Evolutionary conservation across 169 alveolate species (phyloP), one percentile per base, ranked within the genome.

Genomic region (Cyclospora cayetanensis): DNA sequence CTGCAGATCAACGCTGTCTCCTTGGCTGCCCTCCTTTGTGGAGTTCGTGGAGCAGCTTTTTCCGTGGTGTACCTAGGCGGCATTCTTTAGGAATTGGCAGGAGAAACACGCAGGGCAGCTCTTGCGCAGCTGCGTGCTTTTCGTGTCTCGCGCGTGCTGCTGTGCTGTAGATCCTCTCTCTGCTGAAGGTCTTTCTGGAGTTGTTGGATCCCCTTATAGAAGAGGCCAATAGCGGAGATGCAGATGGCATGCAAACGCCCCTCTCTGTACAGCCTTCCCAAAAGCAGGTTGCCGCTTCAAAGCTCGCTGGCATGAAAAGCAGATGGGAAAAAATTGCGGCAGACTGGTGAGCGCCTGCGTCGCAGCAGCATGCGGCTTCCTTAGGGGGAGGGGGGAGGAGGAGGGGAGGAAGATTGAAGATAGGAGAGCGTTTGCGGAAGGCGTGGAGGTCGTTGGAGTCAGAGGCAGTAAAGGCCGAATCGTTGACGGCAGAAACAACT

Each of bases 201-300:
- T 31, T 41, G 63, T 39, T 74, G 65, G 65, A 74, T 12, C 85
- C 85, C 15, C 22, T 74, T 7, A 74, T 74, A 25, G 85, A 74
- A 74, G 85, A 74, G 22, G 65, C 60, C 31, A 74, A 55, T 1
- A 63, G 65, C 31, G 85, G 85, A n/a, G 85, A 74, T 27, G 15
- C 65, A 20, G 85, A 74, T 15, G 85, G 65, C 1, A 12, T n/a
- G 31, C 20, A 4, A 22, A 41, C 85, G 22, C 85, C 85, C 37
- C 34, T 74, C 37, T 68, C 80, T 50, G 85, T 63, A 18, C 85
- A 55, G 15, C 85, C n/a, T 25, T 74, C 85, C 25, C 65, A 29
- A 0, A 74, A 74, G 41, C 85, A 74, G 37, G 65, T 63, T 41
- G 85, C 85, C 37, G 85, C 85, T n/a, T n/a, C 85, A 42, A 74